A percentile compares a stretch with the other conserved stretches of the same genome.
phyloP scores from a whole-genome alignment of 257 asterid species.

The Plantago major region DNA sequence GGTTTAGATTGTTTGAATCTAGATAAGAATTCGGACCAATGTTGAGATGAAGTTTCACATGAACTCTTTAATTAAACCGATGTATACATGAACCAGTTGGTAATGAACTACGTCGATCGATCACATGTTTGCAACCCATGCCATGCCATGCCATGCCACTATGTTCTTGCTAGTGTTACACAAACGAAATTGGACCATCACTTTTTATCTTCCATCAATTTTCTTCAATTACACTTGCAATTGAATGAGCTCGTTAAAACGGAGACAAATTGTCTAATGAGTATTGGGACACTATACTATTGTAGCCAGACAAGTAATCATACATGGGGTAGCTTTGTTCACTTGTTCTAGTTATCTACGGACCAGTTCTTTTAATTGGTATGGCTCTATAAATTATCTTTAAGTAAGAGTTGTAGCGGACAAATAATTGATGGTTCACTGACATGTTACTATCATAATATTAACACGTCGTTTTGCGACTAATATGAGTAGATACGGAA shows the following conservation, averaged over 20 bases:
- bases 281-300: not conserved
- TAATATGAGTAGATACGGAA: no score
- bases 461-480: no score
- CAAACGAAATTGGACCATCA: constrained; percentile 14
- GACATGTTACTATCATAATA: no score
- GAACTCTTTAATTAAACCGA: constrained; percentile 5
- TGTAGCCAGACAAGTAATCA: constrained; percentile 15
- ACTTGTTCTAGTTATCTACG: constrained; percentile 5
- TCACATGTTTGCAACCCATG: constrained; percentile 13
- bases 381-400: no score
- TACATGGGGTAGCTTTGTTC: constrained; percentile 10
- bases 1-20: not conserved
- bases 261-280: constrained; percentile 13
- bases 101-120: not conserved
- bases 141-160: constrained; percentile 41
- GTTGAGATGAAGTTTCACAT: constrained; percentile 18
- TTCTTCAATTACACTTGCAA: not conserved
- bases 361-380: no score
- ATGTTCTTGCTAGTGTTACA: constrained; percentile 27
- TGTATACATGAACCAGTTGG: constrained; percentile 24
- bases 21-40: constrained; percentile 14
- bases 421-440: no score
- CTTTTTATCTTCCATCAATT: constrained; percentile 21
- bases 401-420: no score
- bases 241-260: not conserved